Percentiles rank a stretch among this genome's conserved stretches.
These are phyloP conservation scores for Diplodia corticola DNA, from an alignment of 2,329 filamentous ascomycete species.

Conservation along the genomic window DNA sequence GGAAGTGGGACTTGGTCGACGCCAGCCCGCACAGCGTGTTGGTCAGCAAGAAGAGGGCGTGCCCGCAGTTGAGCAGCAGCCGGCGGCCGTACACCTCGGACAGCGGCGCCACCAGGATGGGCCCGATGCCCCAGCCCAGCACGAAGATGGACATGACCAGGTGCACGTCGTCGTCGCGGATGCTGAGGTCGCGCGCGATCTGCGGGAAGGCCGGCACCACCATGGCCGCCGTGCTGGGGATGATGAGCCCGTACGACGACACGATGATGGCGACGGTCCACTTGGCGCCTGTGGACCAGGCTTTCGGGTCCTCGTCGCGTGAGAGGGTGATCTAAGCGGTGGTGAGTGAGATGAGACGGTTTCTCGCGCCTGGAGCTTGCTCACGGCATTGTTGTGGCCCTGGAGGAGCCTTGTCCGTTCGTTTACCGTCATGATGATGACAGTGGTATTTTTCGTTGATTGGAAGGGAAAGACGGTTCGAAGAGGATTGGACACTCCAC, in stretches of 20 bases:
- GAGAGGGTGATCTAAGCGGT: neutral
- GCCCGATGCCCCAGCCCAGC: constrained; percentile 33
- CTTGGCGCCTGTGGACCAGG: neutral
- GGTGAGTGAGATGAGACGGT: neutral
- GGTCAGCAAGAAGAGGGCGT: constrained; percentile 38
- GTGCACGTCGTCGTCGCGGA: neutral
- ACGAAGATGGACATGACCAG: constrained; percentile 33
- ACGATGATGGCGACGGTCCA: neutral
- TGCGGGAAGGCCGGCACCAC: neutral
- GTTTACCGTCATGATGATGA: too few relatives aligned
- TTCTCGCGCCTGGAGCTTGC: too few relatives aligned
- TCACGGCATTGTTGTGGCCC: too few relatives aligned
- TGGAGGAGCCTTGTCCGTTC: too few relatives aligned
- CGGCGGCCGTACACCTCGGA: constrained; percentile 33
- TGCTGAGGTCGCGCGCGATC: neutral
- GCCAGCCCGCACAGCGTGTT: constrained; percentile 35
- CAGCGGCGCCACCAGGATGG: constrained; percentile 33
- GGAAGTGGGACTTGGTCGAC: constrained; percentile 35
- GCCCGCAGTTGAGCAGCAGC: constrained; percentile 35
- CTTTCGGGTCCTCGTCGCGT: neutral
- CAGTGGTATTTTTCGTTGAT: too few relatives aligned
- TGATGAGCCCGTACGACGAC: neutral
- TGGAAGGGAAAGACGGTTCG: too few relatives aligned
- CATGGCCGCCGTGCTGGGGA: neutral
- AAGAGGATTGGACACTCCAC: too few relatives aligned